phyloP scores from a whole-genome alignment of 495 filamentous ascomycete species.

The Daldinia grandis region DNA sequence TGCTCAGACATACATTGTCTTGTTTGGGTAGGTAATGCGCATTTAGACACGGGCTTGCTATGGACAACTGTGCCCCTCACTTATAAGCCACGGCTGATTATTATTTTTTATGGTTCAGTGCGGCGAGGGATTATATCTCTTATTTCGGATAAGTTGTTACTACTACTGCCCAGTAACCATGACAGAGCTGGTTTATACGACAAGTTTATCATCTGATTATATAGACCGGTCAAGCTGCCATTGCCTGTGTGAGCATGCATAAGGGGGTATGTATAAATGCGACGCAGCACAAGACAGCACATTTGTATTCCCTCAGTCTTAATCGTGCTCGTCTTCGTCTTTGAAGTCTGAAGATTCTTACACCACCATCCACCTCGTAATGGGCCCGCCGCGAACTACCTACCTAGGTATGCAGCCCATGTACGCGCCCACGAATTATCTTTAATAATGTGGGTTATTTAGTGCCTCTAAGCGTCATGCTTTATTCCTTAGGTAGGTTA shows the following conservation, averaged over 20 bases:
- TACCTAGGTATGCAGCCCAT: neutral
- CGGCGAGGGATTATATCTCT: neutral
- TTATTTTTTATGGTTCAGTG: neutral
- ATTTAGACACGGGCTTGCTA: neutral
- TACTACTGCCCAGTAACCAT: neutral
- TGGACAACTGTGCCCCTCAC: neutral
- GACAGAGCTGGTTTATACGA: neutral
- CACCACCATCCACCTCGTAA: neutral
- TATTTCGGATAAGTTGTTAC: neutral
- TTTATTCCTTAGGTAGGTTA: neutral
- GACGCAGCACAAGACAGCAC: slow-evolving; percentile 34
- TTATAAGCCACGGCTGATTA: slow-evolving; percentile 6
- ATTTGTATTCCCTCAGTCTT: slow-evolving; percentile 26
- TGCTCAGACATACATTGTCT: slow-evolving; percentile 8
- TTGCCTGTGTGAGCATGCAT: neutral
- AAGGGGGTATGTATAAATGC: slow-evolving; percentile 1
- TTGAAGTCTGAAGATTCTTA: neutral
- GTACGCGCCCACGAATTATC: neutral
- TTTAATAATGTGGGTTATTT: neutral
- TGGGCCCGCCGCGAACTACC: neutral
- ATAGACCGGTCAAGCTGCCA: neutral
- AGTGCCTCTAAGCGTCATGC: neutral
- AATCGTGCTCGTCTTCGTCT: neutral
- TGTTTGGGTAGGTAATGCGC: neutral
- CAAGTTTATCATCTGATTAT: neutral